A percentile compares a stretch with the other conserved stretches of the same genome.
Evolutionary conservation across 805 yeast species (phyloP).

Genomic region (Candida caryicola): DNA sequence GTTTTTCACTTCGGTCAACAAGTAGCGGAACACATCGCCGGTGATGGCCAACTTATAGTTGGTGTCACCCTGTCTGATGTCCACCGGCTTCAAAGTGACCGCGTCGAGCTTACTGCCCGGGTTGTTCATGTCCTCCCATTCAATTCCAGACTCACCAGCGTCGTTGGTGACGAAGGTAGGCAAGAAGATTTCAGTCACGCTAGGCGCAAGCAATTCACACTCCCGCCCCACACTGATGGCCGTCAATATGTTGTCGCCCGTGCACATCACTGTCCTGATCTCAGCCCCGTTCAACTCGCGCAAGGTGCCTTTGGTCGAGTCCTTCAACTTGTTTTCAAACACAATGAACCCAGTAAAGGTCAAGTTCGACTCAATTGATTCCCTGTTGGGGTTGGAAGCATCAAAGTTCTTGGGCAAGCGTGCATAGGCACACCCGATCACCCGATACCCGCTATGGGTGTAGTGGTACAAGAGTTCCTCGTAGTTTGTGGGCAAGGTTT

Average conservation of each 20-base stretch:
- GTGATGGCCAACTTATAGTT: slow-evolving; percentile 78
- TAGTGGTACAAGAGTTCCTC: slow-evolving; percentile 74
- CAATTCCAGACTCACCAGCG: slow-evolving; percentile 36
- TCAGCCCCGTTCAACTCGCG: slow-evolving; percentile 60
- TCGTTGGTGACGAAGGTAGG: slow-evolving; percentile 54
- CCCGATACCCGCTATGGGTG: slow-evolving; percentile 92
- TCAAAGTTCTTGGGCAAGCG: slow-evolving; percentile 19
- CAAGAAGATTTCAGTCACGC: slow-evolving; percentile 38
- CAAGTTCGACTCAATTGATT: slow-evolving; percentile 64
- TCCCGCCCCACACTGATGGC: slow-evolving; percentile 92
- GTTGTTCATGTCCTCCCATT: slow-evolving; percentile 71
- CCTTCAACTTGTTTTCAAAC: slow-evolving; percentile 87
- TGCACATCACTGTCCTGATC: slow-evolving; percentile 89
- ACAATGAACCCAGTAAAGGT: slow-evolving; percentile 83
- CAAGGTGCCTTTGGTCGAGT: slow-evolving; percentile 61
- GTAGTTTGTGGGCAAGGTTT: slow-evolving; percentile 70
- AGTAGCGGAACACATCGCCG: slow-evolving; percentile 84
- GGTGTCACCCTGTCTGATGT: slow-evolving; percentile 24
- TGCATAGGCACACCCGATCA: slow-evolving; percentile 88
- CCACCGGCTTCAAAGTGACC: slow-evolving; percentile 52
- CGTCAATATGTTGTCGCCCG: slow-evolving; percentile 94
- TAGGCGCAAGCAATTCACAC: slow-evolving; percentile 59
- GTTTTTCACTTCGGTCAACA: slow-evolving; percentile 56
- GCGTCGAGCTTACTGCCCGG: slow-evolving; percentile 59
- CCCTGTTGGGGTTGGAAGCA: slow-evolving; percentile 40